These are phyloP conservation scores for Cymbopogon citratus DNA, from an alignment of 176 grass and related monocot genomes.

Conservation along the genomic window DNA sequence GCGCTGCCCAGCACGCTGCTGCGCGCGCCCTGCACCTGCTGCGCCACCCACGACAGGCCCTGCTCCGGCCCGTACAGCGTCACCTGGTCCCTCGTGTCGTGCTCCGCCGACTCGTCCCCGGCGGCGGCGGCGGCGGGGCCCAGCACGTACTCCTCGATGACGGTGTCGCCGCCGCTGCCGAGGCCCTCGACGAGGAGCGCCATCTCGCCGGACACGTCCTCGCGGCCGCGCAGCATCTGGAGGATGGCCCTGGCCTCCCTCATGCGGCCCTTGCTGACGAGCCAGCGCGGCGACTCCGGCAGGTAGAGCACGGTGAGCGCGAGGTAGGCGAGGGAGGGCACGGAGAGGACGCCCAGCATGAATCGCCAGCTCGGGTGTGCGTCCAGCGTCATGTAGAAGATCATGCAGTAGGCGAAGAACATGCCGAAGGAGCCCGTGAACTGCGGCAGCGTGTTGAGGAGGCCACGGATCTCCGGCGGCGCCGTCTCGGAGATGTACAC, in stretches of 20 bases:
- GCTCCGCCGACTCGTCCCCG: neutral
- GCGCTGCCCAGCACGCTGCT: conserved; percentile 43
- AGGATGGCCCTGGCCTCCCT: conserved; percentile 56
- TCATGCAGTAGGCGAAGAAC: conserved; percentile 75
- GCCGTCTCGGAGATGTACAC: conserved; percentile 93
- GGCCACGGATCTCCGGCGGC: conserved; percentile 68
- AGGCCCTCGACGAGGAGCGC: conserved; percentile 76
- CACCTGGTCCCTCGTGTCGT: conserved; percentile 36
- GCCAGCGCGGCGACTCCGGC: conserved; percentile 82
- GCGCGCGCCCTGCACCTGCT: conserved; percentile 44
- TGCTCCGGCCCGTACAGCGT: conserved; percentile 67
- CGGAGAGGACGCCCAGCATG: conserved; percentile 72
- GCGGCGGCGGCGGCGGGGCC: conserved; percentile 23
- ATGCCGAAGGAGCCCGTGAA: conserved; percentile 84
- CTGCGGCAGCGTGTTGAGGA: conserved; percentile 83
- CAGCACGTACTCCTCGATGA: conserved; percentile 81
- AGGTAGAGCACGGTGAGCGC: conserved; percentile 47
- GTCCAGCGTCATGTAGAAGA: conserved; percentile 64
- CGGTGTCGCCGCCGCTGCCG: conserved; percentile 43
- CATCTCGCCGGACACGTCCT: conserved; percentile 80
- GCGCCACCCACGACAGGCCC: conserved; percentile 65
- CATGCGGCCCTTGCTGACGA: conserved; percentile 83
- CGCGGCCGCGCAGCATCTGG: conserved; percentile 59
- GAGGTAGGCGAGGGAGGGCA: conserved; percentile 56
- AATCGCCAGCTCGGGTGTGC: conserved; percentile 42